Base-by-base conservation (phyloP, 257 asterid genomes). In the Pogostemon cablin region DNA sequence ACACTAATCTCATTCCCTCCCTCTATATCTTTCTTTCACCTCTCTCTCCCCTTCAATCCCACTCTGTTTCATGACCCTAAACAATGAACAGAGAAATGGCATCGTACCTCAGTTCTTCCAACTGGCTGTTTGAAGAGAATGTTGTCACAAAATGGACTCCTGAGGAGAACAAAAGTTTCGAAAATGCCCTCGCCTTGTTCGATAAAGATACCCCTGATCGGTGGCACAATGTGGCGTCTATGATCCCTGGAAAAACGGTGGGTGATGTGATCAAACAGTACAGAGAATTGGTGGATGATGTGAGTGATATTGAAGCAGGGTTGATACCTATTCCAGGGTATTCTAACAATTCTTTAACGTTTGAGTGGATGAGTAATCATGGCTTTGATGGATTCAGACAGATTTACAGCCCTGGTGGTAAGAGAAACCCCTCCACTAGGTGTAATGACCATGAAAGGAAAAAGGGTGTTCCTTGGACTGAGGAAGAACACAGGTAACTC, bases 381-480 rank as follows among this genome's bases (percentile, higher is more conserved):
- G 85, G 84, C 17, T 81, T 59, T 20, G 82, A 83, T 3, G 83
- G 86, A 0, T 62, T 83, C 9, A 86, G 72, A 48, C 80, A 83
- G 40, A 53, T 85, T 15, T 79, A 77, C 11, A 78, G 76, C 59
- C 71, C 84, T 0, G 84, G 71, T 15, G 86, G 86, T 39, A 89
- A 87, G 69, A 65, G 90, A 42, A 68, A 35, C 75, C 58, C 82
- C 0, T 75, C 91, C 0, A 53, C 71, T 11, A 76, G 95, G 5
- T 64, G 75, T 35, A 67, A 78, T 43, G 95, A 88, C 62, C 95
- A 86, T 6, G 97, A 87, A 62, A 80, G 98, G 81, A 93, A 86
- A 73, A 93, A 90, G 69, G 98, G 98, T 0, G 91, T 90, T 5
- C 95, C 97, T 0, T 93, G 98, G 98, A 90, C 96, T 0, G 98